Evolutionary conservation across 192 early-diverging fungal genomes (phyloP).

Genomic region (Allomyces javanicus): DNA sequence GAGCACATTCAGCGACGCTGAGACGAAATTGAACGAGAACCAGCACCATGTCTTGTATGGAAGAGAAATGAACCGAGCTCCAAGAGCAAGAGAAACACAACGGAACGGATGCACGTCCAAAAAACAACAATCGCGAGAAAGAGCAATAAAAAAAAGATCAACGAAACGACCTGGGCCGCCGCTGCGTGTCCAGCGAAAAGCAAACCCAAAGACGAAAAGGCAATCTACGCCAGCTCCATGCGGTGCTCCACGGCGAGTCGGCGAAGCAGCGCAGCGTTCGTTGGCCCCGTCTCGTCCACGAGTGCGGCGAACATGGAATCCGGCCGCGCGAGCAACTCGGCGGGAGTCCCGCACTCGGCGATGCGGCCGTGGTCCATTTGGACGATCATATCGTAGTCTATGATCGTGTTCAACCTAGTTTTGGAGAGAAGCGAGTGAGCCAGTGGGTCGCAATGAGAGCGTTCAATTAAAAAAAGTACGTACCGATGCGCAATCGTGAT

Average conservation of each 20-base stretch:
- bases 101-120: too few relatives aligned
- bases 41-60: too few relatives aligned
- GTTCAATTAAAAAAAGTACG: conserved; percentile 2
- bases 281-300: conserved; percentile 46
- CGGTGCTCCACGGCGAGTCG: conserved; percentile 13
- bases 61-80: too few relatives aligned
- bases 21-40: too few relatives aligned
- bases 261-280: conserved; percentile 34
- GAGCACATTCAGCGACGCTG: too few relatives aligned
- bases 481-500: conserved; percentile 44
- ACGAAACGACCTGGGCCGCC: too few relatives aligned
- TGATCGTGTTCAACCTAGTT: conserved; percentile 13
- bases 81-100: too few relatives aligned
- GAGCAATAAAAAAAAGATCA: too few relatives aligned
- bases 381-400: conserved; percentile 19
- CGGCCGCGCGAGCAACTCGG: conserved; percentile 19
- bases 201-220: too few relatives aligned
- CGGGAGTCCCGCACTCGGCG: conserved; percentile 28
- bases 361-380: conserved; percentile 21
- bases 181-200: too few relatives aligned
- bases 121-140: too few relatives aligned
- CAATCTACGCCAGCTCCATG: too few relatives aligned
- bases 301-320: conserved; percentile 28
- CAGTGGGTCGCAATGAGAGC: conserved; percentile 3
- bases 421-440: conserved; percentile 9